Evolutionary conservation across 345 rosid genomes (phyloP).

Genomic region (Theobroma cacao): DNA sequence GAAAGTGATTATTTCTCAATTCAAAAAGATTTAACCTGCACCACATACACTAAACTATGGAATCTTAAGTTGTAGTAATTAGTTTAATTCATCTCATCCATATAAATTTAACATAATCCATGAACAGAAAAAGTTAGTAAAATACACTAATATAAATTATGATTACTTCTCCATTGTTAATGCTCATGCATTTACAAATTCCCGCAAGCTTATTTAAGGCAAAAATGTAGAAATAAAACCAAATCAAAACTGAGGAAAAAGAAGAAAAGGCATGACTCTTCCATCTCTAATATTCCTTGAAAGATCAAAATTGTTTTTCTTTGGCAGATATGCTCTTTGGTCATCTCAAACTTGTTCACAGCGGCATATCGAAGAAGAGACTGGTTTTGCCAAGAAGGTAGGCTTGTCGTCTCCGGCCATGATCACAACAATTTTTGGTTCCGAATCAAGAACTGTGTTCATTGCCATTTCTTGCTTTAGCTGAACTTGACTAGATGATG

Average conservation of each 20-base stretch:
- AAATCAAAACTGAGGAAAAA: background rate
- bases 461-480: background rate
- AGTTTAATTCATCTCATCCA: background rate
- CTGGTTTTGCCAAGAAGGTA: constrained; percentile 46
- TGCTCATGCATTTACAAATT: background rate
- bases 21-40: background rate
- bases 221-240: too few relatives aligned
- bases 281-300: background rate
- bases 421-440: constrained; percentile 47
- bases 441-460: constrained; percentile 15
- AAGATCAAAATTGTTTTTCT: background rate
- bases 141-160: background rate
- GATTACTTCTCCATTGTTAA: background rate
- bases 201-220: background rate
- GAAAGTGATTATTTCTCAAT: background rate
- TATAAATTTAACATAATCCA: background rate
- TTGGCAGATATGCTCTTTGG: background rate
- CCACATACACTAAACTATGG: background rate
- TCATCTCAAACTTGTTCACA: constrained; percentile 20
- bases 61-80: background rate
- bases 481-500: background rate
- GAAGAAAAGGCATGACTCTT: background rate
- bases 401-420: constrained; percentile 62
- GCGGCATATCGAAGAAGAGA: constrained; percentile 15
- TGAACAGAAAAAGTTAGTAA: background rate